Conservation (phyloP, 345 rosid species). For the Mercurialis annua region DNA sequence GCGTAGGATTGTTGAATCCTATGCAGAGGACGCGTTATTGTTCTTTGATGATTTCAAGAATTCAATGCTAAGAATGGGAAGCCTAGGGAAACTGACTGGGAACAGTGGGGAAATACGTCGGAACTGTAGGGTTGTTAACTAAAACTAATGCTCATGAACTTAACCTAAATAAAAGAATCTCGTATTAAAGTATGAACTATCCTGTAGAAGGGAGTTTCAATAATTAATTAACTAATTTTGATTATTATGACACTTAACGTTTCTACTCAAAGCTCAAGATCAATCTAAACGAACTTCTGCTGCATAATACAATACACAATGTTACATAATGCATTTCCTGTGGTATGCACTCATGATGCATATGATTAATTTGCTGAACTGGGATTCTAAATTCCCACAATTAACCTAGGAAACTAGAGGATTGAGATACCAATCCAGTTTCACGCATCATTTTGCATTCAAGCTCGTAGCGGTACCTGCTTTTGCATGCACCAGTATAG, state of each 20-base stretch:
- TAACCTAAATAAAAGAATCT: no score
- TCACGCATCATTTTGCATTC: slow-evolving; percentile 5
- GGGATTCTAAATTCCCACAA: slow-evolving; percentile 1
- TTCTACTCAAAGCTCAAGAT: not conserved
- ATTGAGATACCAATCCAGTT: slow-evolving; percentile 7
- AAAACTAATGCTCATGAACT: not conserved
- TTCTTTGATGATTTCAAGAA: slow-evolving; percentile 66
- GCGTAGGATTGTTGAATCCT: slow-evolving; percentile 45
- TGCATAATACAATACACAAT: not conserved
- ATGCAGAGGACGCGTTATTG: slow-evolving; percentile 41
- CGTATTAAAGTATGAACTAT: no score
- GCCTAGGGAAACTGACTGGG: slow-evolving; percentile 29
- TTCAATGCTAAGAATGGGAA: slow-evolving; percentile 70
- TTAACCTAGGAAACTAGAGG: not conserved
- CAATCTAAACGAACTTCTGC: not conserved
- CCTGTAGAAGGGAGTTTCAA: not conserved
- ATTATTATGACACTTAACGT: no score
- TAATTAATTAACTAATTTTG: no score
- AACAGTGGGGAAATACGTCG: slow-evolving; percentile 39
- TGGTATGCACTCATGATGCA: slow-evolving; percentile 3
- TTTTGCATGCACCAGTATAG: not conserved
- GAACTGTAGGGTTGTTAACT: slow-evolving; percentile 50
- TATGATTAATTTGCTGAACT: not conserved
- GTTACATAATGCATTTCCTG: slow-evolving; percentile 11
- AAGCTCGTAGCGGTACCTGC: slow-evolving; percentile 11